Base-by-base conservation (phyloP, 257 asterid species). In the Nicotiana tomentosiformis region DNA sequence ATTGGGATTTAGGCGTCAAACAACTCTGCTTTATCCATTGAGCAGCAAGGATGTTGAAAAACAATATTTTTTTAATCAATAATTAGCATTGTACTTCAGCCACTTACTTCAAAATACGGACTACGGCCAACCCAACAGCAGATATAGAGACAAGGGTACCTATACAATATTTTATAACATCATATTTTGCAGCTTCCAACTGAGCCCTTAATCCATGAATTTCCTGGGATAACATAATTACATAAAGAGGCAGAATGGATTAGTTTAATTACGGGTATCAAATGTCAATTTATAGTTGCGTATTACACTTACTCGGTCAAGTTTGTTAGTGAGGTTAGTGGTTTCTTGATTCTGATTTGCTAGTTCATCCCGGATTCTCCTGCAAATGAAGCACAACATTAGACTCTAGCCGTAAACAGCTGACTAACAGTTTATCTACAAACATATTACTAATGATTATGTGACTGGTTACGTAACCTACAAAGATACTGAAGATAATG, bases 301-400 rank as follows among this genome's bases (percentile, higher is more conserved):
- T 74, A 14, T 74, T 49, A 69, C 57, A 87, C 97, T 92, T 87
- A 94, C 99, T 66, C 96, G 89, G 83, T 96, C 99, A 37, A 94
- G 96, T 88, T 92, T 96, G 93, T 91, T 94, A 77, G 98, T 93
- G 72, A 95, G 99, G 90, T 90, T 92, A 80, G 91, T 70, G 33
- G 96, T 96, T 90, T 91, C 99, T 88, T 94, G 97, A 87, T 88
- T 94, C 90, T 94, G 99, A 80, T 84, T 89, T 76, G 92, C 89
- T 85, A 94, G 88, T 86, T 94, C 99, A 56, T 96, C 99, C 30
- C 98, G 96, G 39, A 92, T 94, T 88, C 99, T 92, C 97, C 99
- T 96, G 92, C 92, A 86, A 5, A 35, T 30, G 77, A 66, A 20
- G 78, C 35, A 80, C 2, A 32, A 15, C 51, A 7, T 49, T 15